Base-by-base conservation (phyloP, 2,329 filamentous ascomycete species). In the Acephala macrosclerotiorum region DNA sequence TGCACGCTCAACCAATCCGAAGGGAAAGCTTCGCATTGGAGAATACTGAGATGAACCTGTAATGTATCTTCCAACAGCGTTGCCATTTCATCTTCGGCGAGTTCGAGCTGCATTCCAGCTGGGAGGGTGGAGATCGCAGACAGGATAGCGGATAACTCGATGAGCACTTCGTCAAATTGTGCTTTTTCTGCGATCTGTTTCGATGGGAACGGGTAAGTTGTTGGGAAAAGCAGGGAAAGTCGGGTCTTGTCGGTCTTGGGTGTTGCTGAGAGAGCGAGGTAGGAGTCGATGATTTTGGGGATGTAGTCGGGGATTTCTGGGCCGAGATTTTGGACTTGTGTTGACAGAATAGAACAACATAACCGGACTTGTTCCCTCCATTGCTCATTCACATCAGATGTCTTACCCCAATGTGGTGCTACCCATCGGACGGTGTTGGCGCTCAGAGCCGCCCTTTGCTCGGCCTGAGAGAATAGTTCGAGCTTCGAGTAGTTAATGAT, bases 341-440 rank as follows among this genome's bases (percentile, higher is more conserved):
- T 94, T 9, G 95, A 93, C 40, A 99, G 84, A 38, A 99, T 91
- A 0, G 95, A 96, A 79, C 94, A 97, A 79, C 95, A 97, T 18
- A 99, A 82, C 18, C 96, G 91, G 20, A 98, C 92, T 79, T 98
- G 96, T 25, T 97, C 93, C 69, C 91, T 91, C 88, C 94, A 98
- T 74, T 97, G 92, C 40, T 94, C 90, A 2, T 89, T 94, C 11
- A 95, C 87, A 33, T 89, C 83, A 3, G 87, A 85, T 0, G 85
- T 87, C 68, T 88, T 87, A 14, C 95, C 95, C 96, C 96, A 99
- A 78, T 98, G 94, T 3, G 95, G 94, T 14, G 90, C 89, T 65
- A 99, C 89, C 96, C 96, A 99, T 67, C 91, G 84, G 53, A 94
- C 89, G 3, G 94, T 97, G 74, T 94, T 96, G 55, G 90, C 86